Base-by-base conservation (phyloP, 2,329 filamentous ascomycete genomes). In the Xylaria sp. region DNA sequence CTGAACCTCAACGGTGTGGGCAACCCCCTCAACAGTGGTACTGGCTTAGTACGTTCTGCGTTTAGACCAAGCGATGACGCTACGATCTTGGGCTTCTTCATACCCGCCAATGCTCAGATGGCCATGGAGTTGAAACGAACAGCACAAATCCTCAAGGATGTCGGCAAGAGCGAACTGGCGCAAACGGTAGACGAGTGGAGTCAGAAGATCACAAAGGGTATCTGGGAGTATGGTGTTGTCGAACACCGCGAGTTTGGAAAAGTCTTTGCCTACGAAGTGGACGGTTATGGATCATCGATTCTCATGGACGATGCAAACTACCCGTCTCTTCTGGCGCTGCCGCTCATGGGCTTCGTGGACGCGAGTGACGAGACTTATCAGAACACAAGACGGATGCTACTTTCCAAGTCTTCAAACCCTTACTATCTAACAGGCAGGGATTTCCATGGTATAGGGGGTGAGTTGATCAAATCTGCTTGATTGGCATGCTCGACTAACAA, bases 21-120 rank as follows among this genome's bases (percentile, higher is more conserved):
- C n/a, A 99, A 99, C 78, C 96, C 96, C 0, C 83, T 99, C 18
- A 94, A 93, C 73, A 86, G 84, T 72, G 93, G 90, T 20, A 97
- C 96, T 0, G 94, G 93, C 0, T 86, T 99, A 1, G 86, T 98
- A 56, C 89, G 96, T 66, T 97, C 93, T 46, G 95, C 96, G 0
- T 99, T 99, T 82, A 88, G 96, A 1, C 96, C 96, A 4, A 97
- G 93, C 71, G 96, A 99, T 75, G 96, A 99, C 78, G 93, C 96
- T 2, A 97, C 94, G 0, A 97, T 96, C 43, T 84, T 99, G 3
- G 94, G 94, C 52, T 99, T 93, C 83, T 93, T 97, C 78, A 97
- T 99, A 72, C 96, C 96, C 0, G 91, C 93, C 43, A 99, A 99
- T 77, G 96, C 96, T 28, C 95, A 97, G 90, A 97, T 99, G 86